Conservation (phyloP, 2,329 filamentous ascomycete species). For the Botrytis porri region DNA sequence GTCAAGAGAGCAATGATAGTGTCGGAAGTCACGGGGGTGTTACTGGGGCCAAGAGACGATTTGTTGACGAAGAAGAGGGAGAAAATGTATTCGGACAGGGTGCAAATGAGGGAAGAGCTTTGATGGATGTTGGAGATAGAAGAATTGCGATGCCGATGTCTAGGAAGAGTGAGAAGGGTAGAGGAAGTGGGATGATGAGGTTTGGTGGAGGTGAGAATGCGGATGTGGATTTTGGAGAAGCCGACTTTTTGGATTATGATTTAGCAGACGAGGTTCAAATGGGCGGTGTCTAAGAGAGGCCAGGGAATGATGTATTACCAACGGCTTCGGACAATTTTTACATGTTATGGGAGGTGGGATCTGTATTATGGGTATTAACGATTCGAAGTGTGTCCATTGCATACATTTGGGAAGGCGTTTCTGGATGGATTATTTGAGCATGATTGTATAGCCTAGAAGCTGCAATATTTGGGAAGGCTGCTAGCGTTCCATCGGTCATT, state of each 20-base stretch:
- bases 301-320: neutral
- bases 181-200: constrained; percentile 25
- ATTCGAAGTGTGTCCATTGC: neutral
- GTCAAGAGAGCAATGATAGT: constrained; percentile 31
- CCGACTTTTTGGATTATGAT: constrained; percentile 57
- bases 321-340: neutral
- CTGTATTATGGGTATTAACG: neutral
- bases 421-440: neutral
- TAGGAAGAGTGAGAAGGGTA: constrained; percentile 30
- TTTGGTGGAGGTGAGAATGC: constrained; percentile 47
- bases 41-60: constrained; percentile 30
- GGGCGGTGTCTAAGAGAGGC: constrained; percentile 31
- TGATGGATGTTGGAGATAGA: constrained; percentile 31
- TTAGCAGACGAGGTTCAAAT: constrained; percentile 35
- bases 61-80: constrained; percentile 30
- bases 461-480: neutral
- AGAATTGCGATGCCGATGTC: constrained; percentile 28
- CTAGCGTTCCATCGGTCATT: neutral
- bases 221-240: constrained; percentile 61
- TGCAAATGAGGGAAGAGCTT: constrained; percentile 7
- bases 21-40: constrained; percentile 14
- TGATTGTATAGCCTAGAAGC: neutral
- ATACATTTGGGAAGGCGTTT: constrained; percentile 7
- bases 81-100: constrained; percentile 10
- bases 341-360: neutral